Conservation (phyloP, 768 basidiomycete genomes). For the Hypholoma sublateritium region DNA sequence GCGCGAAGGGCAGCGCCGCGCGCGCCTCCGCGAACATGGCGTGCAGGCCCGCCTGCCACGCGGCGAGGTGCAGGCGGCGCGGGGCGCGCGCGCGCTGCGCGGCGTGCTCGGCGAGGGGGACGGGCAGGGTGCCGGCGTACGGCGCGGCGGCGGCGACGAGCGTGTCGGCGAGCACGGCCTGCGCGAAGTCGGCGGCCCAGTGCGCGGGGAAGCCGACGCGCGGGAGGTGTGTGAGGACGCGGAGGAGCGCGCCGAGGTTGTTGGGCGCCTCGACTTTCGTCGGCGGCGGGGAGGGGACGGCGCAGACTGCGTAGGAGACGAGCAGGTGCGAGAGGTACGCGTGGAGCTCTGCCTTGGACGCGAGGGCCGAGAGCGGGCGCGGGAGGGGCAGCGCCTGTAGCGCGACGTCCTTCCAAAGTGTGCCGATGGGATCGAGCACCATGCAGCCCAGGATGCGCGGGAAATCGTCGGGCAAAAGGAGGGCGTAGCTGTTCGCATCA, state of each 20-base stretch:
- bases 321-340: conserved; percentile 9
- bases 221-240: conserved; percentile 9
- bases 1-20: conserved; percentile 5
- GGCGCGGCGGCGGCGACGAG: conserved; percentile 9
- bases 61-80: conserved; percentile 4
- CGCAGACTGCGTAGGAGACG: conserved; percentile 5
- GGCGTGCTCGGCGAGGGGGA: background rate
- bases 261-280: conserved; percentile 13
- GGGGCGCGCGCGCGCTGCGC: background rate
- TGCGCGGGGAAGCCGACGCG: conserved; percentile 15
- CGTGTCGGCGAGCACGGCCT: conserved; percentile 4
- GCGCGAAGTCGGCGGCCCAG: conserved; percentile 18
- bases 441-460: conserved; percentile 12
- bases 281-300: background rate
- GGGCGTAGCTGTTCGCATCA: conserved; percentile 11
- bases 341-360: conserved; percentile 8
- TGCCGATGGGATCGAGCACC: background rate
- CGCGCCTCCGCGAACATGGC: background rate
- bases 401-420: background rate
- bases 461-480: conserved; percentile 8
- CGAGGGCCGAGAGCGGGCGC: background rate
- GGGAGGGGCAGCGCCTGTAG: background rate
- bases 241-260: conserved; percentile 10
- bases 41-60: conserved; percentile 10
- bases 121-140: conserved; percentile 5